Evolutionary conservation across 345 rosid genomes (phyloP), one percentile per base, ranked within the genome.

Genomic region (Brassica rapa): DNA sequence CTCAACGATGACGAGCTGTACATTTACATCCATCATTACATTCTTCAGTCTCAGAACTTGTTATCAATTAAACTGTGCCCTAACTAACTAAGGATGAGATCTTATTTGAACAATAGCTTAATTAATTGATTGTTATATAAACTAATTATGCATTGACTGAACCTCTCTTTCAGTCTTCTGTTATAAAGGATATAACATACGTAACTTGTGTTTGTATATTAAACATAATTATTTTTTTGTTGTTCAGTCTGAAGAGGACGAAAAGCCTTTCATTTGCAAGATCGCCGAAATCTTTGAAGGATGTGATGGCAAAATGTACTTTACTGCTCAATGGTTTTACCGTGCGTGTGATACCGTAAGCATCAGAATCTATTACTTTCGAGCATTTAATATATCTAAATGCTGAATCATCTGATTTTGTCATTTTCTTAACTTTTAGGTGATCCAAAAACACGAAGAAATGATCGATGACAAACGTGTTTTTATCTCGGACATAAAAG

Each of bases 321-420:
- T 90, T 23, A 80, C 87, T 11, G 92, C 93, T 4, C 98, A 86
- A 16, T 93, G 98, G 98, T 93, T 67, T 59, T 93, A 93, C 23
- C 78, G 95, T 62, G 92, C 92, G 10, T 33, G 4, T 43, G 98
- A 93, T 56, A 91, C 97, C 1, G 95, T 93, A 88, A 83, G 90
- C 39, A 39, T 30, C 16, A 29, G 8, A 24, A 75, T 19, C 49
- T 55, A 6, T 27, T 46, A 8, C 55, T 11, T 19, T 7, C 37
- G 15, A 46, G 56, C 19, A 4, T 8, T 59, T 32, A 4, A 21
- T 25, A 43, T 11, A 19, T 49, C 10, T 14, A 4, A 19, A 16
- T 62, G 56, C 46, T 70, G 3, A 70, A 24, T 41, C 8, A 21
- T 80, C 56, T 74, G 62, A 74, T 30, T 61, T 74, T 4, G 15